Base-by-base conservation (phyloP, 768 basidiomycete genomes). In the Suillus placidus region DNA sequence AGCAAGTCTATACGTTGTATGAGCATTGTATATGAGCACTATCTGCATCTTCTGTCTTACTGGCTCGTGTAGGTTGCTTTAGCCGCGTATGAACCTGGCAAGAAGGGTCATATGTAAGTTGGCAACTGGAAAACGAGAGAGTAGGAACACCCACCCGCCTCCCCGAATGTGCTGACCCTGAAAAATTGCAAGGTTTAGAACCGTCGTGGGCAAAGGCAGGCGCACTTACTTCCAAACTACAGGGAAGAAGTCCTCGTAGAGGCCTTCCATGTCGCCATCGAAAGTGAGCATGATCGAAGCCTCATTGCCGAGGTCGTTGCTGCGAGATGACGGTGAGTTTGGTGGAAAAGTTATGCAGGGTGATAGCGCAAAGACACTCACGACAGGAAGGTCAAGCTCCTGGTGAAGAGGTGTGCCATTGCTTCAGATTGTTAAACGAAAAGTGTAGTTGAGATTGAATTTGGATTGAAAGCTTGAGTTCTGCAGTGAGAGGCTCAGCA, bases 151-250 rank as follows among this genome's bases (percentile, higher is more conserved):
- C 49, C 26, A 51, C 26, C 49, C 26, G 49, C 14, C n/a, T 49
- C 4, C n/a, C 47, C 47, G n/a, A 49, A 49, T 49, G 26, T 51
- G 26, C 6, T n/a, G 13, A 16, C 49, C 26, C 49, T 51, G 49
- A 51, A 26, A 51, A 14, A 16, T 30, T 16, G 14, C 26, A 51
- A 51, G 49, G 49, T 51, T 51, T 30, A 14, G 30, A 30, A 14
- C 16, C 9, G 30, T 51, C 49, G 6, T 6, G 26, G 26, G 49
- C 12, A 23, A 51, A 30, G 30, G 23, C 10, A 18, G 16, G 38
- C 4, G 9, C 10, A 26, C 57, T 40, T 40, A 58, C 57, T 35
- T 58, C 57, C 57, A 58, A 18, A 58, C 57, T 40, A 40, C 37
- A 6, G 57, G 57, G 8, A 23, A 58, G 37, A 10, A 9, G 9